Evolutionary conservation across 2,329 filamentous ascomycete species (phyloP).

Genomic region (Pestalotiopsis sp.): DNA sequence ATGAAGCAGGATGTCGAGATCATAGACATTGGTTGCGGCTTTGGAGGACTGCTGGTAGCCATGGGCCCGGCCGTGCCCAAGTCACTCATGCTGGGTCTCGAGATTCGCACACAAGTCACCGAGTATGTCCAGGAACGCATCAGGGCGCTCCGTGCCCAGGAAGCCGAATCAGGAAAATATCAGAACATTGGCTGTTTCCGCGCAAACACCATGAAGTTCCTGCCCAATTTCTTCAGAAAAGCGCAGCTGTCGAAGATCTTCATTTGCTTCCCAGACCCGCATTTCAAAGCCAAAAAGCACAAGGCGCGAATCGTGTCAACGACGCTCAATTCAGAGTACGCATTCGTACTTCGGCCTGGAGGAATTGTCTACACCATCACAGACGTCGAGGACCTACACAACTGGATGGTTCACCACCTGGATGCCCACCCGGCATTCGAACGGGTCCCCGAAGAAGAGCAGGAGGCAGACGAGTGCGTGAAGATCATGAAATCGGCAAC

Average conservation of each 20-base stretch:
- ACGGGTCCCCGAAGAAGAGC: constrained; percentile 68
- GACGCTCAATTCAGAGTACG: constrained; percentile 90
- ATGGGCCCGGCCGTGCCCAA: constrained; percentile 81
- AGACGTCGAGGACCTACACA: constrained; percentile 90
- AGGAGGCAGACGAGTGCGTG: constrained; percentile 72
- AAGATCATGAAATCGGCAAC: constrained; percentile 79
- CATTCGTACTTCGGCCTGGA: constrained; percentile 80
- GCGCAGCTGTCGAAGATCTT: constrained; percentile 88
- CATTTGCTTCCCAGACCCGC: constrained; percentile 96
- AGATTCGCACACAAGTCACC: constrained; percentile 88
- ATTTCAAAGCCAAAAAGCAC: constrained; percentile 97
- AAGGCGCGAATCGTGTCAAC: constrained; percentile 93
- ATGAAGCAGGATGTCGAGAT: constrained; percentile 79
- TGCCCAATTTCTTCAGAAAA: constrained; percentile 94
- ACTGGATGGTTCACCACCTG: constrained; percentile 92
- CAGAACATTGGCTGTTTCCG: constrained; percentile 89
- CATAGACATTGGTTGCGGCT: constrained; percentile 96
- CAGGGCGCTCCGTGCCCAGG: constrained; percentile 74
- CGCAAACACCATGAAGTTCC: constrained; percentile 97
- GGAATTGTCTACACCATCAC: constrained; percentile 96
- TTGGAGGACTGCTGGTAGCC: constrained; percentile 87
- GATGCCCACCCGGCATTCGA: constrained; percentile 78
- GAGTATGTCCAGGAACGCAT: constrained; percentile 90
- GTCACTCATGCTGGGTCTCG: constrained; percentile 83
- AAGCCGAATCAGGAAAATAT: constrained; percentile 58